These are phyloP conservation scores for Sphaerulina populicola DNA, from an alignment of 2,329 filamentous ascomycete species.

Conservation along the genomic window DNA sequence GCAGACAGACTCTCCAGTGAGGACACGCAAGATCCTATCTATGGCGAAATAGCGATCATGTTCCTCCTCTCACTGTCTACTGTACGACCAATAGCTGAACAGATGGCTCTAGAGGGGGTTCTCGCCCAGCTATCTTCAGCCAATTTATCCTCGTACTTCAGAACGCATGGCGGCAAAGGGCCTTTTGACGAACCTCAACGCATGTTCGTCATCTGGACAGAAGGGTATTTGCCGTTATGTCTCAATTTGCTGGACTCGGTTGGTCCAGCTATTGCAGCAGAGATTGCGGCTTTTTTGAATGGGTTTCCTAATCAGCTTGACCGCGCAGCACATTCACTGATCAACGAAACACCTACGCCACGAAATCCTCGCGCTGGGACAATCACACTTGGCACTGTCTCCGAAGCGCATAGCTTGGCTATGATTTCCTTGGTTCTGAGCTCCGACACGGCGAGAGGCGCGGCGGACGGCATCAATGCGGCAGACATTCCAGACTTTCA, in stretches of 20 bases:
- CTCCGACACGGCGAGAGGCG: conserved; percentile 55
- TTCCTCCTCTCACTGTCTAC: conserved; percentile 83
- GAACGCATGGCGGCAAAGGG: conserved; percentile 57
- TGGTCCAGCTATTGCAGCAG: conserved; percentile 69
- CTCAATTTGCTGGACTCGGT: conserved; percentile 80
- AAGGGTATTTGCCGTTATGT: conserved; percentile 76
- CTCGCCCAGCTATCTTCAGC: conserved; percentile 71
- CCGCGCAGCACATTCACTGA: conserved; percentile 64
- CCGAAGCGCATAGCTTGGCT: conserved; percentile 70
- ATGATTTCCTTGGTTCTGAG: conserved; percentile 66
- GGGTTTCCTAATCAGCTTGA: conserved; percentile 73
- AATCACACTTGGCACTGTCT: conserved; percentile 64
- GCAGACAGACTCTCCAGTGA: conserved; percentile 72
- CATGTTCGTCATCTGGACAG: conserved; percentile 82
- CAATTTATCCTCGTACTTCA: conserved; percentile 69
- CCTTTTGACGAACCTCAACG: conserved; percentile 70
- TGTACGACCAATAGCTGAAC: conserved; percentile 72
- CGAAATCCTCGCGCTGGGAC: conserved; percentile 46
- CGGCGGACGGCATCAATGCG: conserved; percentile 50
- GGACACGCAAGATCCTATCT: conserved; percentile 70
- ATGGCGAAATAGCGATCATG: conserved; percentile 82
- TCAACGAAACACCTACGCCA: conserved; percentile 43
- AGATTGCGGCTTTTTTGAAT: conserved; percentile 80
- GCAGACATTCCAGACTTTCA: conserved; percentile 61
- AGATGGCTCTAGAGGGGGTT: conserved; percentile 78